Evolutionary conservation across 1,284 basidiomycete species (phyloP).

Genomic region (Microbotryum scabiosae): DNA sequence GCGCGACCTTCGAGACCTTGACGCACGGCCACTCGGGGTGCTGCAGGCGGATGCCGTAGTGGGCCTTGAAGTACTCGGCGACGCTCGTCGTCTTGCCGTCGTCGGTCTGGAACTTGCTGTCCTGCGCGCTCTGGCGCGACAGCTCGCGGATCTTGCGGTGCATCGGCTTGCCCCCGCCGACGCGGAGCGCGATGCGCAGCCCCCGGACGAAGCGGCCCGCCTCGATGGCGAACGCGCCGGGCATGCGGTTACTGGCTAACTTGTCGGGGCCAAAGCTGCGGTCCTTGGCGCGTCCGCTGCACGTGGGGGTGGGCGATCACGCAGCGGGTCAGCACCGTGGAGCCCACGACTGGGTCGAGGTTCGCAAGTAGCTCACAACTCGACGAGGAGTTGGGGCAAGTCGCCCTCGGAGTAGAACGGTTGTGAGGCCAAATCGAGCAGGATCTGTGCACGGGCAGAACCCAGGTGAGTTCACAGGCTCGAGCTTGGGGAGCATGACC

Average conservation of each 20-base stretch:
- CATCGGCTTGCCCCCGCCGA: not conserved
- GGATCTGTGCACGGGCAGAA: not conserved
- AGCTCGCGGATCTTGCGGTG: conserved; percentile 10
- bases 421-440: conserved; percentile 8
- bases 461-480: too few species aligned
- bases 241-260: too few species aligned
- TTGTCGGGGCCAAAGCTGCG: too few species aligned
- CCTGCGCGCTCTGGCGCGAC: not conserved
- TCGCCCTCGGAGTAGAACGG: conserved; percentile 6
- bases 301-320: too few species aligned
- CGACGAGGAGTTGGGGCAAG: conserved; percentile 2
- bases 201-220: conserved; percentile 2
- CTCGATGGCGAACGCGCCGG: not conserved
- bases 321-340: too few species aligned
- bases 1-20: conserved; percentile 7
- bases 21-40: conserved; percentile 17
- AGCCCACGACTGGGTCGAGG: too few species aligned
- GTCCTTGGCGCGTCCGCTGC: too few species aligned
- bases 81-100: conserved; percentile 5
- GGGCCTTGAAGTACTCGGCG: conserved; percentile 8
- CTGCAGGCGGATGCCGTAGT: conserved; percentile 1
- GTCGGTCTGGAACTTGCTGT: conserved; percentile 1
- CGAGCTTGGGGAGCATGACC: too few species aligned
- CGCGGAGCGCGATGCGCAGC: conserved; percentile 3
- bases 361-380: not conserved